These are phyloP conservation scores for Hortaea werneckii DNA, from an alignment of 2,329 filamentous ascomycete genomes.

Conservation along the genomic window DNA sequence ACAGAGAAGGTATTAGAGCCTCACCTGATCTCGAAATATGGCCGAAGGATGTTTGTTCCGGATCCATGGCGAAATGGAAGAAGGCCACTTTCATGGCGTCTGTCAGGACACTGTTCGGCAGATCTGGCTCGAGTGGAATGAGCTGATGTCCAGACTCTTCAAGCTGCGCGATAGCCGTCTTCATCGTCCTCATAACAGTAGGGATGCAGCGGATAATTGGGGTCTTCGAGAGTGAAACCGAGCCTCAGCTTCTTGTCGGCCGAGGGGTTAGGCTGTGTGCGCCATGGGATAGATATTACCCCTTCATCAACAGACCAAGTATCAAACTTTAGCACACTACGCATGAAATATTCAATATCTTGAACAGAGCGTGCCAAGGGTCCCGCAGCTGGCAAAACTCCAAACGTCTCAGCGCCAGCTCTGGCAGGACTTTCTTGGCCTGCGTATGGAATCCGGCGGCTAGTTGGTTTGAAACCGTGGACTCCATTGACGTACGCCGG, in stretches of 20 bases:
- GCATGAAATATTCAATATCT: slow-evolving; percentile 16
- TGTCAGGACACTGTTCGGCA: slow-evolving; percentile 21
- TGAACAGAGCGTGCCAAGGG: slow-evolving; percentile 19
- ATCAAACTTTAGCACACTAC: slow-evolving; percentile 10
- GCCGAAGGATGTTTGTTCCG: slow-evolving; percentile 22
- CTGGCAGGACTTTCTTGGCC: slow-evolving; percentile 29
- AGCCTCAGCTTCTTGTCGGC: slow-evolving; percentile 30
- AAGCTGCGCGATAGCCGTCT: slow-evolving; percentile 31
- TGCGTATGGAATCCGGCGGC: slow-evolving; percentile 17
- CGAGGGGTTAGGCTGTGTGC: slow-evolving; percentile 14
- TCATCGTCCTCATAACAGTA: slow-evolving; percentile 37
- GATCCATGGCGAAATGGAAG: slow-evolving; percentile 35
- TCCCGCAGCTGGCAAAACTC: slow-evolving; percentile 24
- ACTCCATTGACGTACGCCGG: slow-evolving; percentile 63
- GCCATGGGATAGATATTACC: slow-evolving; percentile 39
- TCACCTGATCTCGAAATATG: slow-evolving; percentile 33
- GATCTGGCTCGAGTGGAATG: slow-evolving; percentile 21
- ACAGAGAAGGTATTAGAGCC: slow-evolving; percentile 34
- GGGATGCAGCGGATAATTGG: slow-evolving; percentile 39
- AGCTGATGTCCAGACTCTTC: slow-evolving; percentile 37
- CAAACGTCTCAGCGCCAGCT: slow-evolving; percentile 32
- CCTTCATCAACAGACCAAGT: slow-evolving; percentile 18
- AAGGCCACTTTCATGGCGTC: slow-evolving; percentile 28
- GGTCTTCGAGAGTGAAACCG: slow-evolving; percentile 40
- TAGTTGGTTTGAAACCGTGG: slow-evolving; percentile 19